Evolutionary conservation across 176 grass and related monocot genomes (phyloP).

Genomic region (Elymus sibiricus): DNA sequence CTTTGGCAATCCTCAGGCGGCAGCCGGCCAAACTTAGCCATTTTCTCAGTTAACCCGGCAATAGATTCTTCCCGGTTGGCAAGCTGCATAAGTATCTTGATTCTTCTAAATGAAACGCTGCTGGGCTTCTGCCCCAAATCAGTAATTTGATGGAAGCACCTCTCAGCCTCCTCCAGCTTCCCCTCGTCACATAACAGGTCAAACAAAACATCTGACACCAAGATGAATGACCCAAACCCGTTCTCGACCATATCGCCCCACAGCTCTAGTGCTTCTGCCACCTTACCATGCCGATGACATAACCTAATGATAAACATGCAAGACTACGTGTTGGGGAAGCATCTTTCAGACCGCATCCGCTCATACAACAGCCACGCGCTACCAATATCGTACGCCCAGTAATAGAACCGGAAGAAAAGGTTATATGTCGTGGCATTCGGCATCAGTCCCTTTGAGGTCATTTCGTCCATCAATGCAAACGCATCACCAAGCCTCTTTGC

Average conservation of each 20-base stretch:
- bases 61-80: conserved; percentile 70
- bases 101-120: conserved; percentile 62
- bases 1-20: conserved; percentile 33
- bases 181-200: conserved; percentile 80
- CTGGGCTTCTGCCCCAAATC: conserved; percentile 70
- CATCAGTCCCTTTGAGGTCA: conserved; percentile 50
- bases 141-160: conserved; percentile 75
- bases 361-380: conserved; percentile 58
- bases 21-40: conserved; percentile 33
- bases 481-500: conserved; percentile 81
- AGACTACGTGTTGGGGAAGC: conserved; percentile 81
- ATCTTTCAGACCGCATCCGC: conserved; percentile 53
- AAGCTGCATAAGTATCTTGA: conserved; percentile 90
- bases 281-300: conserved; percentile 49
- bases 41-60: conserved; percentile 44
- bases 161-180: conserved; percentile 75
- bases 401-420: conserved; percentile 83
- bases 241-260: conserved; percentile 83
- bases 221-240: conserved; percentile 65
- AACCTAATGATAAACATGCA: conserved; percentile 90
- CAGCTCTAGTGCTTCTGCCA: conserved; percentile 54
- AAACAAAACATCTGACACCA: conserved; percentile 84
- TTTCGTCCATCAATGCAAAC: conserved; percentile 74
- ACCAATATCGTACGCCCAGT: conserved; percentile 68
- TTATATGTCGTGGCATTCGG: conserved; percentile 91